These are phyloP conservation scores for Diaporthe sp. DNA, from an alignment of 2,329 filamentous ascomycete genomes.

Conservation along the genomic window DNA sequence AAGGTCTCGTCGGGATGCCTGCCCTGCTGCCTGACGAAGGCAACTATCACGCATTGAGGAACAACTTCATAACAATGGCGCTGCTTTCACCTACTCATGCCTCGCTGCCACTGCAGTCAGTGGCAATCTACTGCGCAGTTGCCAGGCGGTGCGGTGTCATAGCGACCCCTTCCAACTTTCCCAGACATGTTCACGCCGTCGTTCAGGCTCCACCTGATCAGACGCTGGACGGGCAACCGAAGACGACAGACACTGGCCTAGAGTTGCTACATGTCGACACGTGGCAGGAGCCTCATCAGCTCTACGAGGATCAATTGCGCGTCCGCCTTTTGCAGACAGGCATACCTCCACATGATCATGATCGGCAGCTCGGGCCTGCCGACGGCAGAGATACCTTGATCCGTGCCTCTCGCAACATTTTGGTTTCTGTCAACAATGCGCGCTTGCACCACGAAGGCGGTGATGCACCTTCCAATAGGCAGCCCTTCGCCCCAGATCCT, in stretches of 20 bases:
- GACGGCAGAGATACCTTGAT: conserved; percentile 68
- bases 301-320: conserved; percentile 31
- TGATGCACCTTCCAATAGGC: background rate
- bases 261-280: conserved; percentile 72
- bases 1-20: conserved; percentile 63
- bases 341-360: conserved; percentile 16
- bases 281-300: conserved; percentile 38
- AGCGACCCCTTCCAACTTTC: conserved; percentile 75
- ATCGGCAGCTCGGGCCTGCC: conserved; percentile 64
- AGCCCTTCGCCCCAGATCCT: conserved; percentile 4
- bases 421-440: conserved; percentile 68
- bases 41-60: conserved; percentile 72
- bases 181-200: conserved; percentile 76
- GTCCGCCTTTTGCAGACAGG: conserved; percentile 16
- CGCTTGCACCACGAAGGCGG: conserved; percentile 28
- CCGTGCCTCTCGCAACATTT: conserved; percentile 75
- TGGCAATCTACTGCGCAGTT: conserved; percentile 76
- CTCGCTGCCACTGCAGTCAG: conserved; percentile 74
- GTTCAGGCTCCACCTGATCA: conserved; percentile 54
- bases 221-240: conserved; percentile 48
- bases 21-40: conserved; percentile 39
- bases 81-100: conserved; percentile 63
- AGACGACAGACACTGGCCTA: conserved; percentile 38
- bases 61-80: conserved; percentile 75
- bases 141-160: conserved; percentile 70